These are phyloP conservation scores for Mycena vulgaris DNA, from an alignment of 768 basidiomycete genomes.

Conservation along the genomic window DNA sequence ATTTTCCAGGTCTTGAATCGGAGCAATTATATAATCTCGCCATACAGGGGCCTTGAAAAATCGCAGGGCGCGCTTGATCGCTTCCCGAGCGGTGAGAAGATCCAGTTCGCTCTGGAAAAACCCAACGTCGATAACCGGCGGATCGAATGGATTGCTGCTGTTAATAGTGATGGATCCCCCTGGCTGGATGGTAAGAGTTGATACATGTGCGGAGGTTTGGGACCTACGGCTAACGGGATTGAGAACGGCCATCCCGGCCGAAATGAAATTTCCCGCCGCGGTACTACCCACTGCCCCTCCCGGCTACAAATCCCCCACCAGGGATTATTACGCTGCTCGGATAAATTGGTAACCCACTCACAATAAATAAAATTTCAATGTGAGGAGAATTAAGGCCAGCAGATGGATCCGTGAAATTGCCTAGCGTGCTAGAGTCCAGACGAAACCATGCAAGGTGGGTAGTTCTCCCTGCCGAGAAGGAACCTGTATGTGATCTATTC, in stretches of 20 bases:
- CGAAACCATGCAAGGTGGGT: conserved; percentile 39
- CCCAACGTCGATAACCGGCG: conserved; percentile 5
- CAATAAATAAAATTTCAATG: conserved; percentile 38
- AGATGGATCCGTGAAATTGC: conserved; percentile 37
- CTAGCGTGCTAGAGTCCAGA: conserved; percentile 18
- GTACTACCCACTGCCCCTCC: too few relatives aligned
- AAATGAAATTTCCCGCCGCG: not conserved
- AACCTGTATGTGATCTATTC: conserved; percentile 40
- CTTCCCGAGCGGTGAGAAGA: not conserved
- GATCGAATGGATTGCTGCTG: conserved; percentile 1
- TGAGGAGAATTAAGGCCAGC: conserved; percentile 41
- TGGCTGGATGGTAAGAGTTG: not conserved
- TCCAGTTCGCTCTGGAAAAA: not conserved
- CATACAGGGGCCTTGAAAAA: not conserved
- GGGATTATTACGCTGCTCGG: too few relatives aligned
- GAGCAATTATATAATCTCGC: not conserved
- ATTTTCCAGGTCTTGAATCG: not conserved
- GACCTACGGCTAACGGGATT: not conserved
- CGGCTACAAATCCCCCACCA: too few relatives aligned
- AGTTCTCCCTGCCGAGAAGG: too few relatives aligned
- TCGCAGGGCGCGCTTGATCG: not conserved
- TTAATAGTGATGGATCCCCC: conserved; percentile 5
- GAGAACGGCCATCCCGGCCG: not conserved
- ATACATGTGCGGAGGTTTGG: not conserved
- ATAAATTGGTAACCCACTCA: not conserved